These are phyloP conservation scores for Colletotrichum sp. DNA, from an alignment of 2,329 filamentous ascomycete genomes.

Conservation along the genomic window DNA sequence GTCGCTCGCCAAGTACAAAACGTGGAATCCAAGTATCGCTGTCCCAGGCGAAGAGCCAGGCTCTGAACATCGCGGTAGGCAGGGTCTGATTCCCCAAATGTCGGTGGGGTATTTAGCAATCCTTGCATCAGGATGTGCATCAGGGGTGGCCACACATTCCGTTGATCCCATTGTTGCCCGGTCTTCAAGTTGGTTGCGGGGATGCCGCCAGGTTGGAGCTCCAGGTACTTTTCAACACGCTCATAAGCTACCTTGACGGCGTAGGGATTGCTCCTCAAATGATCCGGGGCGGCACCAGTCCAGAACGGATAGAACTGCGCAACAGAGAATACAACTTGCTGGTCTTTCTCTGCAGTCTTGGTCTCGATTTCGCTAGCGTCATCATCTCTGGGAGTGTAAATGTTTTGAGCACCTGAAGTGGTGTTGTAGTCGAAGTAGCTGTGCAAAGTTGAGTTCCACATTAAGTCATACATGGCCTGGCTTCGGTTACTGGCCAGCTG, in stretches of 20 bases:
- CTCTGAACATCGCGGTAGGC: slow-evolving; percentile 59
- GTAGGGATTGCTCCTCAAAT: slow-evolving; percentile 63
- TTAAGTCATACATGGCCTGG: slow-evolving; percentile 65
- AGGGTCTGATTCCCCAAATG: slow-evolving; percentile 57
- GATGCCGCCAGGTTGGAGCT: slow-evolving; percentile 59
- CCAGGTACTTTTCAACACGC: slow-evolving; percentile 59
- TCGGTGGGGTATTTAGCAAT: slow-evolving; percentile 63
- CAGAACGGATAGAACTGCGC: slow-evolving; percentile 74
- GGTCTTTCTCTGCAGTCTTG: slow-evolving; percentile 53
- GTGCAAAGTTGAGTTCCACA: slow-evolving; percentile 69
- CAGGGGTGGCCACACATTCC: slow-evolving; percentile 73
- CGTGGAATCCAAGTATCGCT: slow-evolving; percentile 70
- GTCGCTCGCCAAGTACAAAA: slow-evolving; percentile 76
- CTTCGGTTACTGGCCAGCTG: slow-evolving; percentile 57
- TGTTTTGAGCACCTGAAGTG: slow-evolving; percentile 60
- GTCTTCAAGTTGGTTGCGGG: slow-evolving; percentile 66
- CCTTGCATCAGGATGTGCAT: slow-evolving; percentile 69
- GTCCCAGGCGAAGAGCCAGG: slow-evolving; percentile 63
- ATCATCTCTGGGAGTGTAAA: slow-evolving; percentile 56
- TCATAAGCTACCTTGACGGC: slow-evolving; percentile 60
- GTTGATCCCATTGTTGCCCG: slow-evolving; percentile 73
- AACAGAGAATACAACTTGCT: slow-evolving; percentile 62
- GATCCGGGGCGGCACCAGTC: slow-evolving; percentile 65
- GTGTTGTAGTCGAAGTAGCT: slow-evolving; percentile 75
- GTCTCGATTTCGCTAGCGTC: slow-evolving; percentile 48